Base-by-base conservation (phyloP, 345 rosid species). In the Leavenworthia alabamica region DNA sequence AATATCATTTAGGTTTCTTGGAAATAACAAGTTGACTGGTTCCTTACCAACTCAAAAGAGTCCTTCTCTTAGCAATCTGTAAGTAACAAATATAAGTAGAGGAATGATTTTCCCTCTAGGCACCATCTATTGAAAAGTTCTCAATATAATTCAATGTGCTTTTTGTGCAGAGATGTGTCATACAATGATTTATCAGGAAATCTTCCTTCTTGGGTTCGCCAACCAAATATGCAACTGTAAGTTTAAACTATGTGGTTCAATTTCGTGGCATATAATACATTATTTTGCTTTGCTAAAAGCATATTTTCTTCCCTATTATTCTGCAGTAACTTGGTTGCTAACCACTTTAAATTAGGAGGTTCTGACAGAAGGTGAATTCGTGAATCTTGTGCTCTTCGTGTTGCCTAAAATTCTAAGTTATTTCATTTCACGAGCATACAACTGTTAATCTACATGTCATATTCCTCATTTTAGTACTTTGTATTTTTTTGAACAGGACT, bases 141-240 rank as follows among this genome's bases (percentile, higher is more conserved):
- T 26, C 50, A 32, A 59, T 11, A 5, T 13, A 39, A 29, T 3
- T 31, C 14, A n/a, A 42, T 24, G 22, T 15, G 45, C 32, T 49
- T 44, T 40, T 41, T 57, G 27, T 64, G 52, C 84, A 87, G 97
- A 79, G 97, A 90, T 77, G 78, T 83, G 22, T 85, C 95, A 1
- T 85, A 87, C 73, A 90, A 90, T 69, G 75, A 77, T 67, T 73
- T 87, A 73, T 44, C 56, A 0, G 93, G 93, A 15, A 77, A 40
- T 68, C 65, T 87, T 66, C 97, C 97, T 67, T 68, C 90, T 20
- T 87, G 95, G 97, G 61, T 85, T 65, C 72, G 20, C 63, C 61
- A 56, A 42, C 57, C 6, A 35, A 69, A 73, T 56, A 64, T 86
- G 60, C 72, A 74, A 62, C 55, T 90, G 97, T 87, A 75, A 40